Evolutionary conservation across 257 asterid genomes (phyloP), one percentile per base, ranked within the genome.

Genomic region (Primulina eburnea): DNA sequence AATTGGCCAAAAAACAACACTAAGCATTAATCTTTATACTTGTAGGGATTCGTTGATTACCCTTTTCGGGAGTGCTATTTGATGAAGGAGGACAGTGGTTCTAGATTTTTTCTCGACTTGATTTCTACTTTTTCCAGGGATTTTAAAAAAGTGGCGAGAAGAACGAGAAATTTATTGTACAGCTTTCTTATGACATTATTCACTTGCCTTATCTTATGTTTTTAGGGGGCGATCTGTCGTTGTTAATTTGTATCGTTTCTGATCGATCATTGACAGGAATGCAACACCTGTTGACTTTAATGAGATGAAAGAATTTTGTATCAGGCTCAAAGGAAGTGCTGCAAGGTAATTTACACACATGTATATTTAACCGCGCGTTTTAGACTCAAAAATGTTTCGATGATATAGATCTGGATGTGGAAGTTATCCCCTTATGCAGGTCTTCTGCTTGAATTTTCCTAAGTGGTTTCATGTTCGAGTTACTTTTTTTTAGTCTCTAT

Each of bases 251-350:
- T 12, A 33, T 47, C 2, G 55, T 47, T 28, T 47, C 18, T 47
- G n/a, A 14, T 47, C 55, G 55, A 47, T 47, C 55, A 47, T 47
- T 47, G 18, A 4, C 55, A 47, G 55, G 55, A 14, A 47, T 4
- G 1, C 3, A 47, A 7, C 18, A n/a, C 35, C 0, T 5, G 58
- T 40, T 52, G 69, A 65, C 69, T 40, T 11, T 35, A 24, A 37
- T 12, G 35, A 65, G 29, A 65, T 65, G 58, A 37, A 40, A 17
- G 69, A 37, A 30, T 20, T n/a, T 5, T 40, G 69, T 40, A 38
- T 65, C 69, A 65, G 37, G 35, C 69, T 65, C 58, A 38, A 38
- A 21, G 69, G 69, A 65, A 65, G 69, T 65, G 69, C 69, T 65
- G 69, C 69, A 40, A 21, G 69, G 69, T 65, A 65, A 65, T 24